Conservation (phyloP, 352 stramenopile genomes). For the Phytophthora megakarya region DNA sequence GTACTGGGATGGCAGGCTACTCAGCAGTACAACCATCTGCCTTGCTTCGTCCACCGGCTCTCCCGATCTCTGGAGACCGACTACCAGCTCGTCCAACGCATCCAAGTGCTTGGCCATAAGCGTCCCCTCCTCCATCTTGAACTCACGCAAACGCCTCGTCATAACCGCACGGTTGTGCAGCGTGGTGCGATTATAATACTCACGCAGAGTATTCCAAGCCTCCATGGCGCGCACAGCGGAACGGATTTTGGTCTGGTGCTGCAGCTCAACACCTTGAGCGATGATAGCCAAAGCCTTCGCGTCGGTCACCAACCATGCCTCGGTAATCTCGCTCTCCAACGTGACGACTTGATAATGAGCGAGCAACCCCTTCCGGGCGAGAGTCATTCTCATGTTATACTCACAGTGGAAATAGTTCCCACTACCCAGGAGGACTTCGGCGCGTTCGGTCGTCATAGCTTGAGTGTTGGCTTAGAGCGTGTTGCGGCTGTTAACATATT, state of each 20-base stretch:
- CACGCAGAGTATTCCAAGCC: background rate
- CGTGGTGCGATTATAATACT: slow-evolving; percentile 5
- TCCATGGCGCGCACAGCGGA: background rate
- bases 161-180: background rate
- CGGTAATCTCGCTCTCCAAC: too few species aligned
- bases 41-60: slow-evolving; percentile 27
- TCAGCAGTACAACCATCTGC: slow-evolving; percentile 34
- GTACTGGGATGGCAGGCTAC: slow-evolving; percentile 34
- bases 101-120: slow-evolving; percentile 25
- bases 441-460: too few species aligned
- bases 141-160: slow-evolving; percentile 9
- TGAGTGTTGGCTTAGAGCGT: too few species aligned
- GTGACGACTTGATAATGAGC: background rate
- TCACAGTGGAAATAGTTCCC: too few species aligned
- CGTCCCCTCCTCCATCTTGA: slow-evolving; percentile 4
- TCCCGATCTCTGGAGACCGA: too few species aligned
- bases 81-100: slow-evolving; percentile 32
- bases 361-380: background rate
- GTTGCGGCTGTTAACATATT: too few species aligned
- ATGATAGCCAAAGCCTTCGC: slow-evolving; percentile 2
- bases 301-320: background rate
- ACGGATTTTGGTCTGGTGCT: too few species aligned
- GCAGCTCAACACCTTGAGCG: background rate
- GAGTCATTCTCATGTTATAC: too few species aligned
- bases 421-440: too few species aligned